These are phyloP conservation scores for Rhipidocladum racemiflorum DNA, from an alignment of 176 grass and related monocot species.

Conservation along the genomic window DNA sequence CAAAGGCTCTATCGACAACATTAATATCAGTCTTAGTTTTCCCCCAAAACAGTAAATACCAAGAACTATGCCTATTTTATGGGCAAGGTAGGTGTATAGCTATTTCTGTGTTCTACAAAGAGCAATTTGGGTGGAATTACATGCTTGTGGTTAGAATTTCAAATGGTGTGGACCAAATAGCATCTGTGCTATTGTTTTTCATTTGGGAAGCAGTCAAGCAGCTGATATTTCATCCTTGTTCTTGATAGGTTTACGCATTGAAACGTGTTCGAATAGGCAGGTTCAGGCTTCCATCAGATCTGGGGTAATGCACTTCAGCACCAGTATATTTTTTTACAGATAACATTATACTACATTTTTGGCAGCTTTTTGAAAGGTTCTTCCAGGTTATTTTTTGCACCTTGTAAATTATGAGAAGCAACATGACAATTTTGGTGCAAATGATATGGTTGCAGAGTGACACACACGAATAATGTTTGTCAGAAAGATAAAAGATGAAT, in stretches of 20 bases:
- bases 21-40: not conserved
- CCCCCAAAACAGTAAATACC: not conserved
- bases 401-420: not conserved
- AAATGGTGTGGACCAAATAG: not conserved
- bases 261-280: conserved; percentile 78
- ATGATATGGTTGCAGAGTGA: not conserved
- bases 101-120: not conserved
- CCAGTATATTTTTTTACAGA: not conserved
- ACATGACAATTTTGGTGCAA: not conserved
- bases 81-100: not conserved
- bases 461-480: not conserved
- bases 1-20: not conserved
- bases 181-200: not conserved
- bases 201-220: conserved; percentile 1
- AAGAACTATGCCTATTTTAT: not conserved
- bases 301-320: conserved; percentile 57
- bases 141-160: not conserved
- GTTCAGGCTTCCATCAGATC: conserved; percentile 83
- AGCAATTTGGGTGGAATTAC: not conserved
- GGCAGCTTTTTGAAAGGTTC: not conserved
- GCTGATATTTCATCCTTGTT: conserved; percentile 38
- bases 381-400: not conserved
- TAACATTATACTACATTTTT: not conserved
- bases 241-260: conserved; percentile 63
- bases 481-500: not conserved